Base-by-base conservation (phyloP, 805 yeast genomes). In the Sugiyamaella mastotermitis region DNA sequence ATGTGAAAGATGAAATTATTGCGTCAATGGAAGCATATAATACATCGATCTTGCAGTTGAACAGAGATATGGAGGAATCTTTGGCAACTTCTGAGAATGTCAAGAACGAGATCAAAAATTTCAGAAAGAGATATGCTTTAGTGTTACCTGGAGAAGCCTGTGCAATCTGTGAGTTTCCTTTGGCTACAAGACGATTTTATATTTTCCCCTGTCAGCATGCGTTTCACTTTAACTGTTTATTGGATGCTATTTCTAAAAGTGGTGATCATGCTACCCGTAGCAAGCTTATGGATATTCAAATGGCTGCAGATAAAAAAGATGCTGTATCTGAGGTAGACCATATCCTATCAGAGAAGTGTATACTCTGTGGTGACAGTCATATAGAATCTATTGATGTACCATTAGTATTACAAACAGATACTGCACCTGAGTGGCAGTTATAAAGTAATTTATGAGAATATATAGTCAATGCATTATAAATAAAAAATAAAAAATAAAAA, bases 171-270 rank as follows among this genome's bases (percentile, higher is more conserved):
- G 62, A 66, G n/a, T 71, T 71, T 48, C 71, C 92, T 6, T 64
- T 90, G 31, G 71, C 85, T 2, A 73, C 79, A 3, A 72, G 86
- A 41, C 82, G 77, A 53, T 87, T 87, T 49, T 71, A 80, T 38
- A 76, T 79, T 4, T 92, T 85, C 54, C 96, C 96, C 0, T 92
- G 98, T 56, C 81, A 74, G 40, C 98, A 92, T 57, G 76, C 84
- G 4, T 83, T 84, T 61, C 97, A 92, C 55, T 79, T 78, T 36
- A 95, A 87, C 55, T 92, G 98, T 62, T 58, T 86, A n/a, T 73
- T 82, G 5, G 71, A 74, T 40, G 64, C 64, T 26, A 74, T 82
- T 23, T 54, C 80, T 37, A 65, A 67, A 24, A 77, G 81, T 21
- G 78, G 77, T 31, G 86, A 85, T 48, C 80, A 79, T 55, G 69